phyloP scores from a whole-genome alignment of 2,329 filamentous ascomycete species.

The Sporothrix schenckii region DNA sequence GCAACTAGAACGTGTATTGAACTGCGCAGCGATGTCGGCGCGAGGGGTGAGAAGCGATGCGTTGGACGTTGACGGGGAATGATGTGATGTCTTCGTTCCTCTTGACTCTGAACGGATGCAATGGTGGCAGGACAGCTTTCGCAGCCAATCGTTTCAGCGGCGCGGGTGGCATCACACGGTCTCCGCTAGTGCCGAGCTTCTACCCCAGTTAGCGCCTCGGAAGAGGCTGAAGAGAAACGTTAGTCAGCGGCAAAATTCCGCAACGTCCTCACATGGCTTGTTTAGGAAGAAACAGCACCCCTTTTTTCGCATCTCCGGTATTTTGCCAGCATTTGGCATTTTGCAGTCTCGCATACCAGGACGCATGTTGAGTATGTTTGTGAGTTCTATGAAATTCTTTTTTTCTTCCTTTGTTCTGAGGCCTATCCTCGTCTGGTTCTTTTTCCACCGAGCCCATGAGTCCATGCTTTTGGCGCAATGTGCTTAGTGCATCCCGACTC shows the following conservation, averaged over 20 bases:
- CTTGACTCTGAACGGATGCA: not conserved
- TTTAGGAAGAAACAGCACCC: not conserved
- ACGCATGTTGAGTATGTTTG: not conserved
- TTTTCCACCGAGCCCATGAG: not conserved
- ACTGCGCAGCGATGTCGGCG: slow-evolving; percentile 21
- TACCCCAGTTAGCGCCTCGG: not conserved
- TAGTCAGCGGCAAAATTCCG: slow-evolving; percentile 5
- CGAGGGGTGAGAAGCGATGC: slow-evolving; percentile 1
- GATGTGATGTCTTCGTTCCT: not conserved
- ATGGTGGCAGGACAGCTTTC: slow-evolving; percentile 7
- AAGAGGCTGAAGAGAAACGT: slow-evolving; percentile 19
- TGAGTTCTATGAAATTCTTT: not conserved
- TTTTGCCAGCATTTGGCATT: not conserved
- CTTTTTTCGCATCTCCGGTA: not conserved
- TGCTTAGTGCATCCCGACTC: not conserved
- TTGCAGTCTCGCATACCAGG: not conserved
- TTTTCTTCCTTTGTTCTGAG: not conserved
- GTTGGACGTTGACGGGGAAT: slow-evolving; percentile 12
- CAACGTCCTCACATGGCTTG: slow-evolving; percentile 3
- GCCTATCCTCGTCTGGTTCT: not conserved
- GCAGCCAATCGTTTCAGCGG: slow-evolving; percentile 19
- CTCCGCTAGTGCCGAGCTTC: slow-evolving; percentile 20
- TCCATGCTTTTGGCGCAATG: slow-evolving; percentile 7
- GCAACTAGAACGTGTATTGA: not conserved
- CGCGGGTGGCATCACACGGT: slow-evolving; percentile 5